Evolutionary conservation across 2,329 filamentous ascomycete species (phyloP), one percentile per base, ranked within the genome.

Genomic region (Pyrenochaeta sp.): DNA sequence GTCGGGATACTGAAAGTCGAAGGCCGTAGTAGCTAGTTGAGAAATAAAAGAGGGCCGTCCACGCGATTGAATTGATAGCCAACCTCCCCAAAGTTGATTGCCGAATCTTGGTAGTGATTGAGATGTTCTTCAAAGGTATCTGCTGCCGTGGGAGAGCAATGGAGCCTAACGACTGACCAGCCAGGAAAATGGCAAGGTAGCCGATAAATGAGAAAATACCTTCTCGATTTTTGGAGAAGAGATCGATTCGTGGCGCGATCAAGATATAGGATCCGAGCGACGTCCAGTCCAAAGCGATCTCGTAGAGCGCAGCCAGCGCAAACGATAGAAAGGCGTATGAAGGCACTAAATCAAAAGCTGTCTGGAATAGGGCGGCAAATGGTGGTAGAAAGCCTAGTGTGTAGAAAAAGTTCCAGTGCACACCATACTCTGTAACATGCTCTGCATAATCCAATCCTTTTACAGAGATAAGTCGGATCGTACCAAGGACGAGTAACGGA

Each of bases 331-430:
- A 80, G 14, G 92, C 89, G 68, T 92, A 94, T 0, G 90, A 94
- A 2, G 90, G 90, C 3, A 96, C 77, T 49, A 90, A 69, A 14
- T 83, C 81, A 52, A 94, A 85, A 0, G 88, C 79, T 0, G 89
- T 85, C 72, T 96, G 91, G 56, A 94, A 91, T 0, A 95, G 74
- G 23, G 94, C 92, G 46, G 96, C 87, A 67, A 96, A 96, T 0
- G 93, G 93, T 0, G 94, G 92, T 20, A 99, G 79, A 42, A 97
- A 85, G 5, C 88, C 93, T 9, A 99, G 82, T 0, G 95, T 99
- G 78, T 98, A 98, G 83, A 99, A 99, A 77, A 99, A 99, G 76
- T 99, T 99, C 95, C 95, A 99, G 76, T 99, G 95, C 9, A 99
- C 91, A 37, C 95, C 95, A 71, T 99, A 99, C 73, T 99, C 95